phyloP scores from a whole-genome alignment of 2,329 filamentous ascomycete genomes.

The Colletotrichum sp. region DNA sequence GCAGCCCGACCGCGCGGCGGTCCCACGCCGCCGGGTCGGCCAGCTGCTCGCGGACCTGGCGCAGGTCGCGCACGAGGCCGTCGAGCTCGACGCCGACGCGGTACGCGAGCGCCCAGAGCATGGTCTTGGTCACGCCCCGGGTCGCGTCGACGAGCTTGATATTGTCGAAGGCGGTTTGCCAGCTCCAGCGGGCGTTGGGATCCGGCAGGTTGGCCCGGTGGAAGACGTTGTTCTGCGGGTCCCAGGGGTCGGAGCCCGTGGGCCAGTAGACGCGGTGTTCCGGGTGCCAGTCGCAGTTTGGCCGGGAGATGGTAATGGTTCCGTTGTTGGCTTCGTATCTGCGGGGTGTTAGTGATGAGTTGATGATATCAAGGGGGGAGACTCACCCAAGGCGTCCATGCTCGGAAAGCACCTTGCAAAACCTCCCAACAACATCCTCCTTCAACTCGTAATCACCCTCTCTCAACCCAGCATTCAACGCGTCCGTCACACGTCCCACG shows the following conservation, averaged over 20 bases:
- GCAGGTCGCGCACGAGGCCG: conserved; percentile 10
- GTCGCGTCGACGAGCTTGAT: conserved; percentile 23
- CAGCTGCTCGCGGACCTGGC: conserved; percentile 5
- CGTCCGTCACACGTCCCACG: not conserved
- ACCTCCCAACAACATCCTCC: conserved; percentile 30
- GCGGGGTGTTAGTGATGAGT: not conserved
- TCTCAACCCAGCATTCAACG: not conserved
- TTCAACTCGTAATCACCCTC: not conserved
- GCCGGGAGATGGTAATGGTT: conserved; percentile 29
- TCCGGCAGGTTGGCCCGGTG: not conserved
- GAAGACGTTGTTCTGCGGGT: not conserved
- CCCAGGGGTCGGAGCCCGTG: conserved; percentile 4
- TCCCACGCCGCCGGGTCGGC: not conserved
- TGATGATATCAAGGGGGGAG: not conserved
- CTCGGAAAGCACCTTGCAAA: conserved; percentile 26
- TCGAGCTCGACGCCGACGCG: conserved; percentile 41
- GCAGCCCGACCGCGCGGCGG: conserved; percentile 20
- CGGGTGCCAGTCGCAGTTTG: conserved; percentile 30
- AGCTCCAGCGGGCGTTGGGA: conserved; percentile 9
- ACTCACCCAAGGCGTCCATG: conserved; percentile 28
- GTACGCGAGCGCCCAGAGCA: conserved; percentile 39
- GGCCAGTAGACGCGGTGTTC: conserved; percentile 35
- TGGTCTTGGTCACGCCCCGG: conserved; percentile 23
- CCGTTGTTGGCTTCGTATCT: not conserved
- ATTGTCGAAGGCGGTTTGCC: conserved; percentile 25